Evolutionary conservation across 306 rosid species (phyloP), one percentile per base, ranked within the genome.

Genomic region (Boehmeria nivea): DNA sequence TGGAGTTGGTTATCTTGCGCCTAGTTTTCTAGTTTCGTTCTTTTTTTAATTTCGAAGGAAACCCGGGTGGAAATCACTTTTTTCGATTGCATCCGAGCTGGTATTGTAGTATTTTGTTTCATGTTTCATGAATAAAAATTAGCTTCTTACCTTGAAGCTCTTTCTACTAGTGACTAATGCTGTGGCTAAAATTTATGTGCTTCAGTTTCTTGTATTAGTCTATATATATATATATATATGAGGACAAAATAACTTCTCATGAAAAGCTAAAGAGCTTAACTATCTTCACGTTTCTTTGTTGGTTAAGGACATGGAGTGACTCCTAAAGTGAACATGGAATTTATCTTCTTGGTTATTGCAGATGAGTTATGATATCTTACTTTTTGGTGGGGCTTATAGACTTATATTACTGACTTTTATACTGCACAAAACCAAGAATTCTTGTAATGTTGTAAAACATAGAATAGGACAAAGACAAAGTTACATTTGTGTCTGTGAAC

Each of bases 11-110:
- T 64, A 24, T 56, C 22, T 70, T 51, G n/a, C n/a, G n/a, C n/a
- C n/a, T n/a, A n/a, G n/a, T n/a, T n/a, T n/a, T n/a, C n/a, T n/a
- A n/a, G n/a, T 11, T 50, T 48, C 12, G 3, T 61, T 57, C 28
- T 67, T 63, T 36, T 46, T 22, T 43, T 21, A 33, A 15, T 19
- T 25, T 13, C 73, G 36, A 28, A 71, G 59, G 47, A 14, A n/a
- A 43, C 57, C 40, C 63, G 8, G 78, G 65, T 70, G 80, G 68
- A 51, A 49, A 63, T 79, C 94, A 70, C 69, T 79, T 84, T 84
- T 87, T 67, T 68, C 48, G 77, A 77, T 79, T 77, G 59, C 81
- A 60, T 68, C 74, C 14, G 65, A 53, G 59, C 63, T 67, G 66
- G 68, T 67, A 61, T 69, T 53, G 62, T 42, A 48, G 53, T 69